A percentile compares a stretch with the other conserved stretches of the same genome.
These are phyloP conservation scores for Pseudogymnoascus sp. DNA, from an alignment of 2,329 filamentous ascomycete genomes.

Conservation along the genomic window DNA sequence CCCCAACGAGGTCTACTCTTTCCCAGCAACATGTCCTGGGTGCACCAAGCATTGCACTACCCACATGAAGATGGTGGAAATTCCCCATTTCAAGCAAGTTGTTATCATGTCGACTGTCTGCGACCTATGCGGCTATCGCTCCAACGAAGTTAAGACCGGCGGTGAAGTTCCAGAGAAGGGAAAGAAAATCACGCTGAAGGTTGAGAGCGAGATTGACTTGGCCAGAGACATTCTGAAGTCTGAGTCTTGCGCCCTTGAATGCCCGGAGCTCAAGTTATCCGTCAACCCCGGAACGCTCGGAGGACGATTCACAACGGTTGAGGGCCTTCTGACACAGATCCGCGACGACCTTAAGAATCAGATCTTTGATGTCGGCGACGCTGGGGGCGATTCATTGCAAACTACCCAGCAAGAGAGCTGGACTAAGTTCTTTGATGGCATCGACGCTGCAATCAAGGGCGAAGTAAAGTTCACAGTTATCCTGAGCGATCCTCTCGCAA, in stretches of 20 bases:
- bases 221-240: constrained; percentile 92
- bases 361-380: constrained; percentile 71
- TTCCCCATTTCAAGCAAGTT: constrained; percentile 96
- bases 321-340: constrained; percentile 87
- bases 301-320: constrained; percentile 93
- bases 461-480: constrained; percentile 75
- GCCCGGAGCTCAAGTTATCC: constrained; percentile 77
- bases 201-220: constrained; percentile 66
- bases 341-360: constrained; percentile 81
- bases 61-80: constrained; percentile 98
- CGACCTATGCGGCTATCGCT: constrained; percentile 85
- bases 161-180: constrained; percentile 84
- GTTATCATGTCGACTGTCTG: constrained; percentile 93
- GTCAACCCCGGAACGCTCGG: constrained; percentile 93
- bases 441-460: constrained; percentile 74
- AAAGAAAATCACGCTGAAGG: constrained; percentile 70
- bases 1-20: constrained; percentile 86
- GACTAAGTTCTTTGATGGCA: constrained; percentile 70
- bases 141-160: constrained; percentile 96
- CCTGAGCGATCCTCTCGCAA: constrained; percentile 80
- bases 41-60: constrained; percentile 82
- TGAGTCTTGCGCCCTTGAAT: constrained; percentile 81
- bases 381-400: constrained; percentile 74
- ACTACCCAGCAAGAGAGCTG: constrained; percentile 62
- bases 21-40: constrained; percentile 86